phyloP scores from a whole-genome alignment of 805 yeast species.

The Hagleromyces aurorensis region DNA sequence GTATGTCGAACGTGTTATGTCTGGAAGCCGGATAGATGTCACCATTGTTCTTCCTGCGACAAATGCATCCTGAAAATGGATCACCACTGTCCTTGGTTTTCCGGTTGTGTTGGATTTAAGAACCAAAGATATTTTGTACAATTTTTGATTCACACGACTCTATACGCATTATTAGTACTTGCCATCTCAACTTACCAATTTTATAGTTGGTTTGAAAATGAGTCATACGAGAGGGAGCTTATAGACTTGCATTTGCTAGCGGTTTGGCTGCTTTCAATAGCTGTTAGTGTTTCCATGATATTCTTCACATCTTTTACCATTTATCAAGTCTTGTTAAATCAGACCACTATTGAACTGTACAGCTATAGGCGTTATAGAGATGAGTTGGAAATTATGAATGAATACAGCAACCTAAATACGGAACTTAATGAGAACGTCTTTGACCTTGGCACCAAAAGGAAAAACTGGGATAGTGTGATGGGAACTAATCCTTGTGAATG shows the following conservation, averaged over 20 bases:
- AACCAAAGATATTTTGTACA: constrained; percentile 80
- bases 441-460: constrained; percentile 51
- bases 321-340: constrained; percentile 53
- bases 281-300: constrained; percentile 48
- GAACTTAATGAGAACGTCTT: constrained; percentile 56
- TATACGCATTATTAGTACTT: constrained; percentile 40
- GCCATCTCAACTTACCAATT: constrained; percentile 36
- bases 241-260: constrained; percentile 54
- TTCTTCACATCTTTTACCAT: constrained; percentile 51
- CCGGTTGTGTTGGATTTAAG: constrained; percentile 73
- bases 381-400: constrained; percentile 30
- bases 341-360: constrained; percentile 76
- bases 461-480: constrained; percentile 68
- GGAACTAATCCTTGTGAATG: constrained; percentile 60
- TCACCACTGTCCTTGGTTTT: constrained; percentile 94
- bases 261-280: constrained; percentile 46
- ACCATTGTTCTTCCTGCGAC: constrained; percentile 73
- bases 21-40: constrained; percentile 81
- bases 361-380: constrained; percentile 43
- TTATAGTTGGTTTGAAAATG: constrained; percentile 40
- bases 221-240: constrained; percentile 33
- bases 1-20: constrained; percentile 60
- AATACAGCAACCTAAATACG: constrained; percentile 34
- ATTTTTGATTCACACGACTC: constrained; percentile 48
- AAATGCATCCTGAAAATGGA: constrained; percentile 78